These are phyloP conservation scores for Cephaloascus fragrans DNA, from an alignment of 805 yeast genomes.

Conservation along the genomic window DNA sequence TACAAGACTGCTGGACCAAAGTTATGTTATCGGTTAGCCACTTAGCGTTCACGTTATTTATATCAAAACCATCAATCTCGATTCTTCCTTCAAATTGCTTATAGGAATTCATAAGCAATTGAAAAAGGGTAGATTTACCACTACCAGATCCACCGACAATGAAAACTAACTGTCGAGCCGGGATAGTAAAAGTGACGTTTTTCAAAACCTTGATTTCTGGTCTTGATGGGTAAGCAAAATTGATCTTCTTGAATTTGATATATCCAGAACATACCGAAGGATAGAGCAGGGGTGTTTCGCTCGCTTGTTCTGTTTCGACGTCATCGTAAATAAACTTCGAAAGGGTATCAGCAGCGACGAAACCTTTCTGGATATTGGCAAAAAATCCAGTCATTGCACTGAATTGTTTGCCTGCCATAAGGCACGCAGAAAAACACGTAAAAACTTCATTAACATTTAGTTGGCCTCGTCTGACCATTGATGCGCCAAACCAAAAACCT, in stretches of 20 bases:
- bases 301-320: background rate
- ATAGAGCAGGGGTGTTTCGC: constrained; percentile 4
- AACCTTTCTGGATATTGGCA: constrained; percentile 59
- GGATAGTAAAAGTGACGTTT: constrained; percentile 34
- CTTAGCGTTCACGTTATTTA: constrained; percentile 27
- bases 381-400: constrained; percentile 46
- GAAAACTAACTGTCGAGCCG: constrained; percentile 40
- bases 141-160: constrained; percentile 86
- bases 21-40: constrained; percentile 61
- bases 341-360: constrained; percentile 52
- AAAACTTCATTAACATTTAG: constrained; percentile 55
- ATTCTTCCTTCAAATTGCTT: constrained; percentile 42
- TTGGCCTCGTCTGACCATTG: constrained; percentile 43
- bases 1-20: constrained; percentile 63
- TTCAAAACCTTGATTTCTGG: constrained; percentile 35
- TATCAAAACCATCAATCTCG: constrained; percentile 40
- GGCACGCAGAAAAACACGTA: constrained; percentile 76
- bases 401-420: constrained; percentile 57
- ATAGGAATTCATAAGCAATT: constrained; percentile 55
- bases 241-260: constrained; percentile 45
- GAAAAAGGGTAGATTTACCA: constrained; percentile 81
- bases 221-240: constrained; percentile 57
- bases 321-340: constrained; percentile 21
- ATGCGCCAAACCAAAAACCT: constrained; percentile 86
- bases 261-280: constrained; percentile 31